phyloP scores from a whole-genome alignment of 208 protist genomes.

The Leishmania guyanensis region DNA sequence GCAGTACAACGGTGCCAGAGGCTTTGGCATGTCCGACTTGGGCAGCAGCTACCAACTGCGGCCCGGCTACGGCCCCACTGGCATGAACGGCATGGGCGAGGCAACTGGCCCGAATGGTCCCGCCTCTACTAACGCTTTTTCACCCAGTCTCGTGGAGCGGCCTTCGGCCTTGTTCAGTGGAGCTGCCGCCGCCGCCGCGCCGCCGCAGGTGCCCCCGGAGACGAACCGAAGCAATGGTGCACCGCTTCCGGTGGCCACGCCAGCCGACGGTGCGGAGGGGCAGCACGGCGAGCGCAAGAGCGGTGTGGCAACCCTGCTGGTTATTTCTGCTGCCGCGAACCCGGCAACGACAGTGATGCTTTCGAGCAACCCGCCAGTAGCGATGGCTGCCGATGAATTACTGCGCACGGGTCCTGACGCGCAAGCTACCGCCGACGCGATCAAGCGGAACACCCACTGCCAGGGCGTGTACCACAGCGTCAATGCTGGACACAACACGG shows the following conservation, averaged over 20 bases:
- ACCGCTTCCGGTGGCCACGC: neutral
- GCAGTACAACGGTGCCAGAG: conserved; percentile 22
- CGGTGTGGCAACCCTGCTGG: conserved; percentile 7
- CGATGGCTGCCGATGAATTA: conserved; percentile 17
- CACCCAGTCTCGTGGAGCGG: neutral
- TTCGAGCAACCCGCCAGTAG: conserved; percentile 5
- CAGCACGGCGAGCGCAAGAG: conserved; percentile 10
- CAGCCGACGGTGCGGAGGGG: neutral
- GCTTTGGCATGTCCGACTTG: conserved; percentile 23
- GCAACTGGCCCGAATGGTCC: neutral
- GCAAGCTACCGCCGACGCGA: neutral
- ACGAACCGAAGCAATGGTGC: neutral
- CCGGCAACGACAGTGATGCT: conserved; percentile 6
- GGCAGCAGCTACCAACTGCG: conserved; percentile 6
- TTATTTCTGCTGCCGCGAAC: conserved; percentile 19
- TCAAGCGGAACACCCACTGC: conserved; percentile 12
- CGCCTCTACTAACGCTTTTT: neutral
- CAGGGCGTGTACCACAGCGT: conserved; percentile 30
- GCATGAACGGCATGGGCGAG: conserved; percentile 28
- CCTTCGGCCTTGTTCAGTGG: neutral
- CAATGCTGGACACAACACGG: conserved; percentile 51
- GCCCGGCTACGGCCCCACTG: conserved; percentile 20
- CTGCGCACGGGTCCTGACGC: conserved; percentile 25
- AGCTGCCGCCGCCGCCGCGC: neutral
- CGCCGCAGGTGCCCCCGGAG: neutral